phyloP scores from a whole-genome alignment of 2,329 filamentous ascomycete genomes.

The Aspergillus vadensis region DNA sequence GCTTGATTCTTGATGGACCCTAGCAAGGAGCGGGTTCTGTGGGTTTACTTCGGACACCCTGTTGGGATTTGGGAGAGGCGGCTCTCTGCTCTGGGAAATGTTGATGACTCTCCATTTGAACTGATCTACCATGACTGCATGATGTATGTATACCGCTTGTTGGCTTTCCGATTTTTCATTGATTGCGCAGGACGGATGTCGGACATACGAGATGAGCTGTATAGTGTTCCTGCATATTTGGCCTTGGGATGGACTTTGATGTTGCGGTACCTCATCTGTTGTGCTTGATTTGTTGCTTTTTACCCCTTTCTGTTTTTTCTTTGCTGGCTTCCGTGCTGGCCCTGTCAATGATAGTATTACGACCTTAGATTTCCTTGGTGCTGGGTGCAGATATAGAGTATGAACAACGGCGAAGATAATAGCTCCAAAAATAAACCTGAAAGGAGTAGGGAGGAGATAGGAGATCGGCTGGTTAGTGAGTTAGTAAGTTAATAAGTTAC shows the following conservation, averaged over 20 bases:
- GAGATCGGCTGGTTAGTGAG: not conserved
- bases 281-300: slow-evolving; percentile 1
- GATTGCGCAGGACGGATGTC: slow-evolving; percentile 15
- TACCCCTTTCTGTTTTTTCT: not conserved
- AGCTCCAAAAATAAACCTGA: not conserved
- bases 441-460: not conserved
- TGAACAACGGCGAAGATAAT: not conserved
- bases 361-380: not conserved
- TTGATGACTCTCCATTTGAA: slow-evolving; percentile 17
- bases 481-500: too few species aligned
- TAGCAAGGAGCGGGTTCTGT: not conserved
- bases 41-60: not conserved
- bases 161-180: slow-evolving; percentile 10
- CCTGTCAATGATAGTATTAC: not conserved
- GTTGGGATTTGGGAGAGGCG: not conserved
- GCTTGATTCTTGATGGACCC: slow-evolving; percentile 5
- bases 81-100: slow-evolving; percentile 14
- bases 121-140: slow-evolving; percentile 34
- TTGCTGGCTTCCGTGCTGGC: not conserved
- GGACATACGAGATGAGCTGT: slow-evolving; percentile 22
- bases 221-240: slow-evolving; percentile 24
- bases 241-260: slow-evolving; percentile 17
- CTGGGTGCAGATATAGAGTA: not conserved
- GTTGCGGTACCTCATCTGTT: slow-evolving; percentile 6
- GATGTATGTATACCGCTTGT: slow-evolving; percentile 40